Base-by-base conservation (phyloP, 768 basidiomycete genomes). In the Suillus spraguei region DNA sequence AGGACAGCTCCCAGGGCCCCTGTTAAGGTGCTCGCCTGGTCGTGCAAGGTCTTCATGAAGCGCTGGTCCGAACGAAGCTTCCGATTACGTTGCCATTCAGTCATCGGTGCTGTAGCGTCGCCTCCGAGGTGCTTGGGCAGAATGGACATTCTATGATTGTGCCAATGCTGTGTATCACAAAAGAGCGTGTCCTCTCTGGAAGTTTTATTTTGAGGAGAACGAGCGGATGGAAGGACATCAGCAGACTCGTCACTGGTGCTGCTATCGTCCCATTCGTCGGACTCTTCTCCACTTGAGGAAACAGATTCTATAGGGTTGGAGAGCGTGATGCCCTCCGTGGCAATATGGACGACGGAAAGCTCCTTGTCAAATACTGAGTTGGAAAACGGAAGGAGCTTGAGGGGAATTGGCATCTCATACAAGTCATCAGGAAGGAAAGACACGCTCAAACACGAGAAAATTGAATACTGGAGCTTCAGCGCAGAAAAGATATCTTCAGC, bases 91-190 rank as follows among this genome's bases (percentile, higher is more conserved):
- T 77, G 75, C 71, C 78, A 67, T 60, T 71, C 78, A 55, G 79
- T 76, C 38, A 66, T 53, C 1, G 70, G 70, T 60, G 76, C 71
- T 3, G 69, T 55, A 8, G 73, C 71, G 17, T 79, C 77, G 1
- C 86, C 86, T 3, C 86, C 87, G 0, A 84, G 76, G 69, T 86
- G 81, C 22, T 79, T 76, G 4, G 87, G 87, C 1, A 90, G 69
- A 24, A 89, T 77, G 0, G 82, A 60, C 38, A 74, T 81, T 47
- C 72, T 71, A 60, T 76, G 71, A 60, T 80, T 84, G 66, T 89
- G 88, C 89, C 89, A 89, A 67, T 88, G 88, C 20, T 72, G 77
- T 0, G 78, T 80, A 65, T 89, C 89, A 6, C 73, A 69, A 71
- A 85, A 86, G 10, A 77, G 67, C 7, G 64, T 66, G 66, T 84